Evolutionary conservation across 768 basidiomycete species (phyloP), one percentile per base, ranked within the genome.

Genomic region (Brasilioporus rufonigricans): DNA sequence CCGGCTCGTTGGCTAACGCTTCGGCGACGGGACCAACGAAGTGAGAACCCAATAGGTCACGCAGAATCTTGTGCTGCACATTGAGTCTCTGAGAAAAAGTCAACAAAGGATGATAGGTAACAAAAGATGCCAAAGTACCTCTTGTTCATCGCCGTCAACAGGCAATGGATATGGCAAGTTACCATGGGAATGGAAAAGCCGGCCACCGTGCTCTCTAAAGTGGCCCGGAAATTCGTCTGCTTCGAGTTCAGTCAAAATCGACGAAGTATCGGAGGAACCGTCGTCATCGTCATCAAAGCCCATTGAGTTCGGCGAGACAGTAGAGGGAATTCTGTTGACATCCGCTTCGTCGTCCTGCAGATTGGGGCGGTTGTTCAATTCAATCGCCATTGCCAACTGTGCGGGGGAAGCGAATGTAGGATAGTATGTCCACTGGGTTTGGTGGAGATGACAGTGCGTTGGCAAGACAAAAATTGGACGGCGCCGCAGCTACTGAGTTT

Each of bases 111-210:
- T 49, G 23, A 27, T 52, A 21, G 21, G 26, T 31, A 12, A 11
- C 33, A 41, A 13, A 36, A 36, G 35, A 43, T 23, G 14, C 29
- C 44, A 29, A 72, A 79, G 33, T 66, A 91, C 90, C 69, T 79
- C 71, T 65, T 86, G 85, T 68, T 92, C 90, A 6, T 74, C 74
- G 18, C 79, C 76, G 68, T 92, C 89, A 5, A 84, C 84, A 41
- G 90, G 90, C 45, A 92, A 73, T 13, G 84, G 84, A 66, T 91
- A 92, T 46, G 84, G 84, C 43, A 81, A 78, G 58, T 62, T 71
- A 70, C 74, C 72, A 74, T 82, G 80, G 62, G 85, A 85, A 74
- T 84, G 84, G 71, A 84, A 91, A 67, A 89, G 81, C 35, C 86
- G 78, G 31, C 77, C 82, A 60, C 77, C 74, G 8, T 75, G 73